Evolutionary conservation across 2,329 filamentous ascomycete genomes (phyloP).

Genomic region (Monosporascus ibericus): DNA sequence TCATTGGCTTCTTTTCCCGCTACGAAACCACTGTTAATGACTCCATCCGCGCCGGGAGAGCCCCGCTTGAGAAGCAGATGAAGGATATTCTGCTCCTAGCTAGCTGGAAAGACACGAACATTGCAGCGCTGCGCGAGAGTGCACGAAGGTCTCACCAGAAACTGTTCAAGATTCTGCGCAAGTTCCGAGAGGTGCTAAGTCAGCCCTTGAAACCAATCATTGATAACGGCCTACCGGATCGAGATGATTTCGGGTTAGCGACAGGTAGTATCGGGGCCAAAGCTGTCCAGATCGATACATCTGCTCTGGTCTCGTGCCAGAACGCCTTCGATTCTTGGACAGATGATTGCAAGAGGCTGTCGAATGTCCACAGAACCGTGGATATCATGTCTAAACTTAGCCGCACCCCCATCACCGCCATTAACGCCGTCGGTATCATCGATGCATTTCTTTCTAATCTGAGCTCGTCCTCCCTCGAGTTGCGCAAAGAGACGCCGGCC

Average conservation of each 20-base stretch:
- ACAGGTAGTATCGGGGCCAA: slow-evolving; percentile 9
- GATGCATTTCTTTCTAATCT: slow-evolving; percentile 65
- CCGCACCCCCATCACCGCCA: slow-evolving; percentile 40
- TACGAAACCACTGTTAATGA: slow-evolving; percentile 63
- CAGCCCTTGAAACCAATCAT: slow-evolving; percentile 67
- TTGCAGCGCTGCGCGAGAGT: slow-evolving; percentile 81
- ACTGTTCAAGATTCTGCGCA: slow-evolving; percentile 83
- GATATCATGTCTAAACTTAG: slow-evolving; percentile 67
- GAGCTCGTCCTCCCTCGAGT: slow-evolving; percentile 59
- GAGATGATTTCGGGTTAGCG: slow-evolving; percentile 16
- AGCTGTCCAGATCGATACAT: slow-evolving; percentile 27
- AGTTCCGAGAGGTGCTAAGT: slow-evolving; percentile 75
- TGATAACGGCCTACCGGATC: slow-evolving; percentile 53
- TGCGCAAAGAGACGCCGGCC: slow-evolving; percentile 77
- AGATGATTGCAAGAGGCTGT: slow-evolving; percentile 57
- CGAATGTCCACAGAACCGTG: slow-evolving; percentile 63
- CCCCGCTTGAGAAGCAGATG: slow-evolving; percentile 81
- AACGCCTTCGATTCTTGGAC: slow-evolving; percentile 32
- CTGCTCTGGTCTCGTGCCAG: slow-evolving; percentile 27
- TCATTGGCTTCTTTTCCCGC: slow-evolving; percentile 67
- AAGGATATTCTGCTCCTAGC: slow-evolving; percentile 88
- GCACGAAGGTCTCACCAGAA: slow-evolving; percentile 86
- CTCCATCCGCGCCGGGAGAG: slow-evolving; percentile 60
- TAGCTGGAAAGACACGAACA: slow-evolving; percentile 98
- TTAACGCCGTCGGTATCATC: slow-evolving; percentile 55